Evolutionary conservation across 2,329 filamentous ascomycete species (phyloP).

Genomic region (Decorospora gaudefroyi): DNA sequence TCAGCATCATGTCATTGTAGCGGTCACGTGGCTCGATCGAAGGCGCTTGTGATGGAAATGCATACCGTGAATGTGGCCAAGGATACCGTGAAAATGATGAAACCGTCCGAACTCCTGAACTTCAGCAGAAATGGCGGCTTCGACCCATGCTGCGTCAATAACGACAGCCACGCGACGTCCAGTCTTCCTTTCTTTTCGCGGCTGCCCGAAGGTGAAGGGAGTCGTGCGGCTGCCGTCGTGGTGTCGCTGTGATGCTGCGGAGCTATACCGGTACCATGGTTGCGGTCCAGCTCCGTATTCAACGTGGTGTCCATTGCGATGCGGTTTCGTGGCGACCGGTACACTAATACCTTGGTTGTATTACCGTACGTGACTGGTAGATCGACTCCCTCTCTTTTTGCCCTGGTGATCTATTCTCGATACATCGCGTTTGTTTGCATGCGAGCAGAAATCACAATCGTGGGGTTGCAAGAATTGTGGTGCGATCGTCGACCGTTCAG

Average conservation of each 20-base stretch:
- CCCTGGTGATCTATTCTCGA: too few species aligned
- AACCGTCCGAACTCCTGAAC: slow-evolving; percentile 40
- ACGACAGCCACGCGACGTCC: slow-evolving; percentile 35
- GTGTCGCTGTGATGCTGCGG: background rate
- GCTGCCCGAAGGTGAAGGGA: too few species aligned
- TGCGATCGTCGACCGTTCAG: too few species aligned
- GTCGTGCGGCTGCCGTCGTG: background rate
- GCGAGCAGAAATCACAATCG: too few species aligned
- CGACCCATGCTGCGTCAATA: slow-evolving; percentile 36
- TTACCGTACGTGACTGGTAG: too few species aligned
- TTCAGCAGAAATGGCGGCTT: slow-evolving; percentile 41
- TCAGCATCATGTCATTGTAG: slow-evolving; percentile 4
- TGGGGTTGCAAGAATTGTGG: too few species aligned
- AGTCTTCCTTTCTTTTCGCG: too few species aligned
- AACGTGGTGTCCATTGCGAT: background rate
- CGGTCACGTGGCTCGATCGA: too few species aligned
- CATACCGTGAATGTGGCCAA: slow-evolving; percentile 47
- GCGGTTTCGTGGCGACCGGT: background rate
- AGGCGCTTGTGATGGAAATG: too few species aligned
- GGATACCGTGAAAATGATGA: slow-evolving; percentile 43
- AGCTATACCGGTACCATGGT: slow-evolving; percentile 4
- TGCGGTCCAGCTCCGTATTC: background rate
- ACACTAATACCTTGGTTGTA: background rate
- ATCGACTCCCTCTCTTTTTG: too few species aligned
- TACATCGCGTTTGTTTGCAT: too few species aligned